These are phyloP conservation scores for Chrysanthemum lavandulifolium DNA, from an alignment of 129 eudicot species.

Conservation along the genomic window DNA sequence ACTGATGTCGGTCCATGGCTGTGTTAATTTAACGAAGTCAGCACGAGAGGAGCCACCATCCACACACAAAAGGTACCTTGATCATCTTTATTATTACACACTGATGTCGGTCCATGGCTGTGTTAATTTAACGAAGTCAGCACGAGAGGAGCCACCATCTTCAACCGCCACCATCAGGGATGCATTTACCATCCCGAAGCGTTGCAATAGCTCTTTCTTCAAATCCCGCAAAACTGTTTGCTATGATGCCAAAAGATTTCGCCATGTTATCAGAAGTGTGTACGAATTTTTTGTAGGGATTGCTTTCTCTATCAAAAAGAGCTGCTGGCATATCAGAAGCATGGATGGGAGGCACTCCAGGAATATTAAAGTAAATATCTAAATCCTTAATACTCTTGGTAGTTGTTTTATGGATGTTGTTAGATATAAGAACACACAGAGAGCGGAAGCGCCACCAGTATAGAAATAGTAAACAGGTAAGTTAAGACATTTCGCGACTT, in stretches of 20 bases:
- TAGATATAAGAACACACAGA: slow-evolving; percentile 29
- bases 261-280: slow-evolving; percentile 36
- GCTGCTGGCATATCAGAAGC: slow-evolving; percentile 26
- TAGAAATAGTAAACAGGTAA: slow-evolving; percentile 53
- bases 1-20: neutral
- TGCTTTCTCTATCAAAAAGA: slow-evolving; percentile 15
- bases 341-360: slow-evolving; percentile 43
- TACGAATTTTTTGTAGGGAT: slow-evolving; percentile 27
- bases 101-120: neutral
- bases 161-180: too few relatives aligned
- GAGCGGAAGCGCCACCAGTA: slow-evolving; percentile 38
- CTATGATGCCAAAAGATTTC: slow-evolving; percentile 4
- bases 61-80: neutral
- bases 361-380: slow-evolving; percentile 24
- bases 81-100: too few relatives aligned
- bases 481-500: slow-evolving; percentile 29
- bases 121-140: slow-evolving; percentile 29
- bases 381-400: neutral
- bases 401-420: slow-evolving; percentile 28
- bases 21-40: slow-evolving; percentile 29
- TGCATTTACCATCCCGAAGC: slow-evolving; percentile 34
- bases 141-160: slow-evolving; percentile 32
- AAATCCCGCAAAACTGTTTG: slow-evolving; percentile 7
- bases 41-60: slow-evolving; percentile 32
- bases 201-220: slow-evolving; percentile 7